Conservation (phyloP, 148 eudicot species). For the Bassia scoparia region DNA sequence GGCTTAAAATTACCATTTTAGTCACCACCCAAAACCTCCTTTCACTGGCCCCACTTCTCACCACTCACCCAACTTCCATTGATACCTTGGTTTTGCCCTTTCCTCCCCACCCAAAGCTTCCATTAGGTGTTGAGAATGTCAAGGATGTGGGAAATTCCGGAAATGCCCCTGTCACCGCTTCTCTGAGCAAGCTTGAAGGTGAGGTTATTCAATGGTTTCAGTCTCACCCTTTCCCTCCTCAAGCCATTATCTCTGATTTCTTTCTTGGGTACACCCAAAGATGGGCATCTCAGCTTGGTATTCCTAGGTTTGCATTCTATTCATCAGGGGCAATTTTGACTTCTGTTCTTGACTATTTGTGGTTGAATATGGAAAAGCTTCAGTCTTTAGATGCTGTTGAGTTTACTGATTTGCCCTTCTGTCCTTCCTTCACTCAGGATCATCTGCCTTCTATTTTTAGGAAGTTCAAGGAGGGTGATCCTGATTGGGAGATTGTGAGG, state of each 20-base stretch:
- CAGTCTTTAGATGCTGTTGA: neutral
- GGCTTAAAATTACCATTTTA: constrained; percentile 46
- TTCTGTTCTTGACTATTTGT: constrained; percentile 16
- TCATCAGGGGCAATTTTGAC: constrained; percentile 28
- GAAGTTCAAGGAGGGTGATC: constrained; percentile 31
- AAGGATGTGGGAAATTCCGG: constrained; percentile 46
- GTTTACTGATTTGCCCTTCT: constrained; percentile 39
- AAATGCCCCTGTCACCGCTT: constrained; percentile 29
- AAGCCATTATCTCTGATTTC: constrained; percentile 56
- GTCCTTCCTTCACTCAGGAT: constrained; percentile 33
- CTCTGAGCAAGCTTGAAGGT: constrained; percentile 37
- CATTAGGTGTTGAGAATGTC: constrained; percentile 40
- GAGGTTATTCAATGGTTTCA: constrained; percentile 49
- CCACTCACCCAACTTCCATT: constrained; percentile 40
- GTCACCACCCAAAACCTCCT: constrained; percentile 57
- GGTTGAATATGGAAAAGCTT: constrained; percentile 17
- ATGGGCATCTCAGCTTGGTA: constrained; percentile 33
- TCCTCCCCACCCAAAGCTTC: constrained; percentile 46
- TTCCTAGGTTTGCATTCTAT: constrained; percentile 51
- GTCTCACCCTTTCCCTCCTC: constrained; percentile 49
- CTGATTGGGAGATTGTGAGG: constrained; percentile 31
- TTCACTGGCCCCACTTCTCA: constrained; percentile 38
- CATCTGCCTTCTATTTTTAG: constrained; percentile 39
- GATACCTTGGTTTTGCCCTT: constrained; percentile 49
- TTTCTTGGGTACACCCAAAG: constrained; percentile 62